Conservation (phyloP, 108 stramenopile genomes). For the Pseudonitzschia multistriata region DNA sequence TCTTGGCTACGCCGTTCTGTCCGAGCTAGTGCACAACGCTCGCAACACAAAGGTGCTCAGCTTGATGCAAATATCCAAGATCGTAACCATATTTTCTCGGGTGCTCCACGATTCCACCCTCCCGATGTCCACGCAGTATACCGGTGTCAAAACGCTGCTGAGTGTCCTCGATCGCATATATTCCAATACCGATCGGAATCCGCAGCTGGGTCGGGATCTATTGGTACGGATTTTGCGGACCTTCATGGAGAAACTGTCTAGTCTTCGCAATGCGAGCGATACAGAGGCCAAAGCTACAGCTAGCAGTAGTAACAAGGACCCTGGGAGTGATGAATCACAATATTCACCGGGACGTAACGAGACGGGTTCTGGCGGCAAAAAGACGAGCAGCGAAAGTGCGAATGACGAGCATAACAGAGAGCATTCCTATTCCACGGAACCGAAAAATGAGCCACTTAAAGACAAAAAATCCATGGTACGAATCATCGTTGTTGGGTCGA, state of each 20-base stretch:
- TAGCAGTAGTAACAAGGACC: not conserved
- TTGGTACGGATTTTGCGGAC: constrained; percentile 80
- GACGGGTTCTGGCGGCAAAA: not conserved
- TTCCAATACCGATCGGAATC: constrained; percentile 77
- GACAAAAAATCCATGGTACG: constrained; percentile 78
- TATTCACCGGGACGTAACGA: not conserved
- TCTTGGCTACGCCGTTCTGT: constrained; percentile 87
- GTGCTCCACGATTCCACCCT: constrained; percentile 83
- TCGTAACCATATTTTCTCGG: constrained; percentile 83
- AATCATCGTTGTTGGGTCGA: constrained; percentile 89
- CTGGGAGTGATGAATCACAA: not conserved
- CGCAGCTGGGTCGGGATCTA: constrained; percentile 74
- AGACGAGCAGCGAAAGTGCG: not conserved
- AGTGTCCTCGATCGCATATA: constrained; percentile 88
- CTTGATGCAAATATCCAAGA: constrained; percentile 81
- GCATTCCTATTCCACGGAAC: not conserved
- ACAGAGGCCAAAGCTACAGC: not conserved
- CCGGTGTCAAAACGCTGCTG: constrained; percentile 81
- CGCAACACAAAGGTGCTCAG: constrained; percentile 50
- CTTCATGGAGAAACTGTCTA: constrained; percentile 80
- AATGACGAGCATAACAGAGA: constrained; percentile 1
- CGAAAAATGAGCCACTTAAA: constrained; percentile 35
- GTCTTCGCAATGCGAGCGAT: constrained; percentile 39
- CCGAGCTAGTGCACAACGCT: constrained; percentile 89
- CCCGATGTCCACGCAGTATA: constrained; percentile 84